Evolutionary conservation across 139 green algal genomes (phyloP), one percentile per base, ranked within the genome.

Genomic region (Yamagishiella unicocca): DNA sequence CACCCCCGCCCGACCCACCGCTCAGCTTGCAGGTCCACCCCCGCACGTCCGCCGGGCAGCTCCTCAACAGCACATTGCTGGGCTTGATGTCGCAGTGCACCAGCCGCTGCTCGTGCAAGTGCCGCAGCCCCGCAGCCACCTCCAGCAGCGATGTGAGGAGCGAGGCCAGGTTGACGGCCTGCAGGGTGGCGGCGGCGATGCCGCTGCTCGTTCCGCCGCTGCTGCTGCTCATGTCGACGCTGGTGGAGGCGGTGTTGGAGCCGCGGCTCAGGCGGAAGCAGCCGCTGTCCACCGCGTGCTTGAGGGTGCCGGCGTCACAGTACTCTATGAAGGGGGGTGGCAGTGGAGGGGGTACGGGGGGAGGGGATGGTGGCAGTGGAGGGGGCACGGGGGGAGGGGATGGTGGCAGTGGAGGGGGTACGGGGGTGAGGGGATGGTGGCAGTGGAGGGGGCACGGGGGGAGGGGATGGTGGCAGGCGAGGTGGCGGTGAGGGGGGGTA

Each of bases 51-150:
- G 72, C 55, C 1, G 37, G 38, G 53, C 35, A 61, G 21, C 70
- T 72, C 25, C 89, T 89, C 9, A 95, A 83, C 88, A 96, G 72
- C 67, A 96, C 93, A 70, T 96, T 96, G 3, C 75, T 62, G 1
- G 91, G 89, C 85, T 97, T 97, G 17, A 97, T 76, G 88, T 97
- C 78, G 40, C 76, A 82, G 45, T 82, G 74, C 74, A 54, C 76
- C 35, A 83, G 76, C 6, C 76, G 53, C 21, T 83, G 17, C 33
- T 83, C 76, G 53, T 83, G 76, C 53, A 83, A 35, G 35, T 83
- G 76, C 38, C 76, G 35, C 8, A 83, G 50, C 33, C 53, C 76
- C 76, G 76, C 21, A 3, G 76, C 76, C 76, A 83, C 76, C 76
- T 83, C 76, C 76, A 83, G 37, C 54, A 83, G 76, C 6, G 22